Conservation (phyloP, 2,329 filamentous ascomycete species). For the Penicillium brasilianum region DNA sequence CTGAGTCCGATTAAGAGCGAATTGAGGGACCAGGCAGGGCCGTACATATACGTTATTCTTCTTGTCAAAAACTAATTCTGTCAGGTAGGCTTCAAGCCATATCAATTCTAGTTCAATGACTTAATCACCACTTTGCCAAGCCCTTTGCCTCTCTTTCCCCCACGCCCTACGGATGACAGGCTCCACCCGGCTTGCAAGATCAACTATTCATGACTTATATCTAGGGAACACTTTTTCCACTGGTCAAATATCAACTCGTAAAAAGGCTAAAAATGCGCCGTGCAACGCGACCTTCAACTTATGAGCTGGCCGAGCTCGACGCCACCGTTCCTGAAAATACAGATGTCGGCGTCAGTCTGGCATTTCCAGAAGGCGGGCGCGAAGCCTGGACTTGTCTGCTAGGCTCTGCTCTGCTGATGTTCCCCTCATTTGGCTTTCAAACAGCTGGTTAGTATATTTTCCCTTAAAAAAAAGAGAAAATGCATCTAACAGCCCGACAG, state of each 20-base stretch:
- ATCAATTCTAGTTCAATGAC: too few relatives aligned
- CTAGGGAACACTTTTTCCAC: neutral
- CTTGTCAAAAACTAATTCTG: too few relatives aligned
- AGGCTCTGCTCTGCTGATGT: slow-evolving; percentile 44
- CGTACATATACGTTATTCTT: neutral
- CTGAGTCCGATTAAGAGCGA: neutral
- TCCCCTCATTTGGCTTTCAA: slow-evolving; percentile 55
- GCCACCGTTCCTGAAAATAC: slow-evolving; percentile 9
- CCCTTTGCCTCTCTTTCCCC: neutral
- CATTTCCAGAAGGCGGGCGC: slow-evolving; percentile 39
- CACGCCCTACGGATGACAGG: slow-evolving; percentile 19
- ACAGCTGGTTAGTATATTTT: slow-evolving; percentile 36
- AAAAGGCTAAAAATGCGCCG: slow-evolving; percentile 9
- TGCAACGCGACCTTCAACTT: neutral
- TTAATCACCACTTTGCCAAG: neutral
- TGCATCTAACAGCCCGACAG: slow-evolving; percentile 23
- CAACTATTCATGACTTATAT: neutral
- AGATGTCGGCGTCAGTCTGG: slow-evolving; percentile 20
- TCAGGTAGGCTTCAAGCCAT: too few relatives aligned
- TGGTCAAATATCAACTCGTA: neutral
- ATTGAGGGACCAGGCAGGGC: too few relatives aligned
- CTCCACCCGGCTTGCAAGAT: neutral
- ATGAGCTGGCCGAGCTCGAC: slow-evolving; percentile 17
- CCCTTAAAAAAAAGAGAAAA: neutral
- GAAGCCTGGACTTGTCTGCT: slow-evolving; percentile 43